Evolutionary conservation across 805 yeast genomes (phyloP), one percentile per base, ranked within the genome.

Genomic region (Candida hungchunana): DNA sequence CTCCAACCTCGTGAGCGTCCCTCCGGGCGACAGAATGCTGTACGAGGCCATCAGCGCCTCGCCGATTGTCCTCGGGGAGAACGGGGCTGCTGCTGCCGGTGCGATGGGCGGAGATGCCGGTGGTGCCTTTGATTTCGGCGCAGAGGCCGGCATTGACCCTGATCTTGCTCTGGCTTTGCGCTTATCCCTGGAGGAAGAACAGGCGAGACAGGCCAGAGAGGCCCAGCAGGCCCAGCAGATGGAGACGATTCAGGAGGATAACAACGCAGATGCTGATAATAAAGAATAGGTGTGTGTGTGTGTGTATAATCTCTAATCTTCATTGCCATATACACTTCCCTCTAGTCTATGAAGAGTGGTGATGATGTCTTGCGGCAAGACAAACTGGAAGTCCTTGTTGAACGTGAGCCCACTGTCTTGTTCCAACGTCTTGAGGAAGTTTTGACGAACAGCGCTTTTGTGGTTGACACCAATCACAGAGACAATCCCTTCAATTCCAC

Each of bases 131-230:
- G 86, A 79, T 39, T 71, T 81, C 53, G 82, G 80, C 34, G 76
- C 75, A 26, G 97, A 90, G 61, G 90, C 96, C 21, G 79, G 79
- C 47, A 82, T 87, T 78, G 98, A 93, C 53, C 97, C 97, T 21
- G 98, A 93, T 62, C 75, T 93, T 56, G 98, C 97, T 0, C 71
- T 93, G 69, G 98, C 97, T 1, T 74, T 93, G 53, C 79, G 97
- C 57, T 69, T 93, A 60, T 90, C 97, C 1, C 69, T 93, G 53
- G 97, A 93, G 56, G 98, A 93, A 56, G 97, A 90, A 58, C 84
- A 82, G 51, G 81, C 85, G 34, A 78, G 97, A 65, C 96, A 87
- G 56, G 95, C 85, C 47, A 74, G 89, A 56, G 79, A 77, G 6
- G 34, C 41, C 6, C 37, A 39, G 10, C 36, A 36, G 21, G 28